These are phyloP conservation scores for Geotrichum carabidarum DNA, from an alignment of 1,139 yeast species.

Conservation along the genomic window DNA sequence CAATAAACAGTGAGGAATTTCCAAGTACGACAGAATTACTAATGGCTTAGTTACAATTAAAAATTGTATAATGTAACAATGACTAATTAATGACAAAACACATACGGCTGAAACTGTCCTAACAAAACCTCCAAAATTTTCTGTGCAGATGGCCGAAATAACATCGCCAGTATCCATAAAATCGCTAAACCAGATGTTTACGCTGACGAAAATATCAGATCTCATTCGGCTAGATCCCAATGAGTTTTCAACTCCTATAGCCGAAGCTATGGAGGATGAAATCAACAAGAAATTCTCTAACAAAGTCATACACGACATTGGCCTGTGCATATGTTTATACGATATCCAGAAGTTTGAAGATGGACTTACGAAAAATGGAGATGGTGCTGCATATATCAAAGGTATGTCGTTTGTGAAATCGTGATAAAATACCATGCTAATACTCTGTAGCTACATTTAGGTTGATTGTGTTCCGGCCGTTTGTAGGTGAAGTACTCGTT, in stretches of 20 bases:
- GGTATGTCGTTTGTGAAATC: conserved; percentile 22
- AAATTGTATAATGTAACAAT: background rate
- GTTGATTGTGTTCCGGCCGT: conserved; percentile 82
- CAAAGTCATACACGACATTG: conserved; percentile 69
- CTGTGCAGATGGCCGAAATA: background rate
- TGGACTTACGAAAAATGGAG: conserved; percentile 91
- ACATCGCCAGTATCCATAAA: background rate
- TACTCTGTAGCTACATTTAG: conserved; percentile 53
- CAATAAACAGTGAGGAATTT: background rate
- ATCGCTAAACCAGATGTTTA: conserved; percentile 57
- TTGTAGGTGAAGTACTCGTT: conserved; percentile 85
- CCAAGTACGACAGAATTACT: background rate
- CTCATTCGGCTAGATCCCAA: conserved; percentile 85
- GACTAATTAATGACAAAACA: background rate
- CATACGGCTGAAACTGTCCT: background rate
- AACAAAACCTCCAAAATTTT: background rate
- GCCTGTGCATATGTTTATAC: conserved; percentile 79
- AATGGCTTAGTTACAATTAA: background rate
- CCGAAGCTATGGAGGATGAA: conserved; percentile 70
- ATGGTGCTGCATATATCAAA: conserved; percentile 81
- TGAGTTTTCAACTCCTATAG: conserved; percentile 65
- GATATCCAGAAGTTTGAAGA: conserved; percentile 77
- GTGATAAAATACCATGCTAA: background rate
- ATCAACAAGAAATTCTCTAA: conserved; percentile 81
- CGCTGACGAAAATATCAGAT: conserved; percentile 72